Evolutionary conservation across 176 grass and related monocot species (phyloP).

Genomic region (Coix lacrymajobi): DNA sequence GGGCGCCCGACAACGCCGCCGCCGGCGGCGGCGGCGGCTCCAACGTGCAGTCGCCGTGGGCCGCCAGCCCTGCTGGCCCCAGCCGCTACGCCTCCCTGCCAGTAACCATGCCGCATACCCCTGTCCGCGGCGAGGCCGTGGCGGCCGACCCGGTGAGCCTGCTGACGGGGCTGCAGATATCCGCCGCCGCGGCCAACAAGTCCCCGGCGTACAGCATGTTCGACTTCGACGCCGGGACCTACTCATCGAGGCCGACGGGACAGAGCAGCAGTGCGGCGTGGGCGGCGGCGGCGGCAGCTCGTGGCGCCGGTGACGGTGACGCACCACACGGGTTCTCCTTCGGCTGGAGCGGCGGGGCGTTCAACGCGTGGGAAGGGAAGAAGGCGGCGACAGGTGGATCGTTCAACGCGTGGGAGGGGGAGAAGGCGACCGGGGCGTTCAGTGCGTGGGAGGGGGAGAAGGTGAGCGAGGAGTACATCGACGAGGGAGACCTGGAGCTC

Average conservation of each 20-base stretch:
- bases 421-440: background rate
- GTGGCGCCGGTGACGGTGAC: background rate
- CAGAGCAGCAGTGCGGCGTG: conserved; percentile 33
- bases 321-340: background rate
- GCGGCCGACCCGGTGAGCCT: conserved; percentile 20
- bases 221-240: conserved; percentile 31
- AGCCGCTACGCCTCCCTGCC: background rate
- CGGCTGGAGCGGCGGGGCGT: conserved; percentile 26
- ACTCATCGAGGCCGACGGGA: background rate
- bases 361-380: background rate
- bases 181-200: conserved; percentile 2
- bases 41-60: conserved; percentile 31
- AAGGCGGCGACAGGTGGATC: background rate
- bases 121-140: background rate
- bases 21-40: background rate
- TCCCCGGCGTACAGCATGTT: background rate
- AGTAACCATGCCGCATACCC: background rate
- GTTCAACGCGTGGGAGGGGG: background rate
- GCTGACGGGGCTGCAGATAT: conserved; percentile 55
- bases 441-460: conserved; percentile 55
- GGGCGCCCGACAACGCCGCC: background rate
- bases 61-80: background rate
- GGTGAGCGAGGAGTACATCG: conserved; percentile 48
- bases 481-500: conserved; percentile 43
- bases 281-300: background rate